phyloP scores from a whole-genome alignment of 441 rosid genomes.

The Syzygium syzygioides region DNA sequence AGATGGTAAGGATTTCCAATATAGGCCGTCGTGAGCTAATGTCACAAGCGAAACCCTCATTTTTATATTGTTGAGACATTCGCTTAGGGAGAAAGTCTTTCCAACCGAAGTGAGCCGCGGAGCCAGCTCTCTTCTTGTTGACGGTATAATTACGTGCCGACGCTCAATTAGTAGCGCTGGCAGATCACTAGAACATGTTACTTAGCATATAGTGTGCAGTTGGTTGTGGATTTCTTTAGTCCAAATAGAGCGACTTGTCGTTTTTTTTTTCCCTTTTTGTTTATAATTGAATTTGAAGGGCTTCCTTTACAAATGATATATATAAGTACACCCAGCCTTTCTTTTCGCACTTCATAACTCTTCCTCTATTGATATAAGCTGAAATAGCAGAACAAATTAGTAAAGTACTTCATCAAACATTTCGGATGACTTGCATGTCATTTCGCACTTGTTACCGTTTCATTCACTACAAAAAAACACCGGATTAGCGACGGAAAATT shows the following conservation, averaged over 20 bases:
- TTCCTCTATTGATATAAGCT: neutral
- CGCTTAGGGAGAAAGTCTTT: neutral
- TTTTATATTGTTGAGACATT: neutral
- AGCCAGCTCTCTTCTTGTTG: too few relatives aligned
- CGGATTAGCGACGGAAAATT: too few relatives aligned
- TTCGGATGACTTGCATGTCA: neutral
- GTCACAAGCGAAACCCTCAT: neutral
- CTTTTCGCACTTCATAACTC: neutral
- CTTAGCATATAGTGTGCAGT: neutral
- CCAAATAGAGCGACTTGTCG: neutral
- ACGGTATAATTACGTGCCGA: neutral
- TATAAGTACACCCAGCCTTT: neutral
- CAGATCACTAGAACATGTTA: neutral
- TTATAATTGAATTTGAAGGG: neutral
- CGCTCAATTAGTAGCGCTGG: accelerated
- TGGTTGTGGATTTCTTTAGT: neutral
- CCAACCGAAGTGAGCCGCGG: too few relatives aligned
- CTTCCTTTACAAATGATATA: neutral
- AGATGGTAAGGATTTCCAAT: accelerated
- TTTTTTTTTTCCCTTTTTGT: neutral
- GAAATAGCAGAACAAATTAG: neutral
- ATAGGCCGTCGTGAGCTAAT: neutral
- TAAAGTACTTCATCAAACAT: neutral
- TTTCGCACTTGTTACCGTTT: neutral
- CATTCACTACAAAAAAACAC: too few relatives aligned